These are phyloP conservation scores for Penicillium antarcticum DNA, from an alignment of 495 filamentous ascomycete genomes.

Conservation along the genomic window DNA sequence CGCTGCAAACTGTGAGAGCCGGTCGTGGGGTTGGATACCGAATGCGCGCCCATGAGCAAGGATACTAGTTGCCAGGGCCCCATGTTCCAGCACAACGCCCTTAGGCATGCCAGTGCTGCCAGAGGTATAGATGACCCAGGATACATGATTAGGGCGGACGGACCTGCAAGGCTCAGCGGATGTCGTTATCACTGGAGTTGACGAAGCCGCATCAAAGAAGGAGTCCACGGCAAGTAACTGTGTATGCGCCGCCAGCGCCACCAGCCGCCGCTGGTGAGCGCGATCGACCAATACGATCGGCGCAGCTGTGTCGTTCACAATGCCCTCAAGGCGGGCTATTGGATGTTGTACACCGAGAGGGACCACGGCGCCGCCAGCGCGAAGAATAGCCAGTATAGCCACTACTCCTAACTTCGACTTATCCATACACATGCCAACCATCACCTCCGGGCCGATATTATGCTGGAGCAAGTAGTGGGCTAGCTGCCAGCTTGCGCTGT, in stretches of 20 bases:
- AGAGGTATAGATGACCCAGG: constrained; percentile 34
- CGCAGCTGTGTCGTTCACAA: constrained; percentile 26
- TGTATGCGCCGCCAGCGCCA: no score
- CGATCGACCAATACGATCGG: constrained; percentile 23
- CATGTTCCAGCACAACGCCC: constrained; percentile 44
- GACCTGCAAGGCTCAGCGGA: neutral
- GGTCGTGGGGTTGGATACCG: constrained; percentile 22
- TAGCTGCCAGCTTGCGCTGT: constrained; percentile 25
- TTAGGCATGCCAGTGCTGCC: constrained; percentile 38
- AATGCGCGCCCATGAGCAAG: constrained; percentile 9
- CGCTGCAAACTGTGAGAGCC: constrained; percentile 41
- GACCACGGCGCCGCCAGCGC: constrained; percentile 31
- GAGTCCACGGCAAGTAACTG: constrained; percentile 3
- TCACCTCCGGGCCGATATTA: constrained; percentile 33
- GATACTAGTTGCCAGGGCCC: constrained; percentile 27
- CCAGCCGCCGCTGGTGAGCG: no score
- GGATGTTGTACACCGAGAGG: constrained; percentile 21
- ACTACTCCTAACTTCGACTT: constrained; percentile 44
- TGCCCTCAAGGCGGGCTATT: constrained; percentile 19
- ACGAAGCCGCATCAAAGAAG: neutral
- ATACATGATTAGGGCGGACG: neutral
- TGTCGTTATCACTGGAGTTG: neutral
- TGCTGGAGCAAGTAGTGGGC: constrained; percentile 27
- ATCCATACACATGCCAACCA: constrained; percentile 51
- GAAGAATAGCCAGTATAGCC: no score